phyloP scores from a whole-genome alignment of 176 grass and related monocot genomes.

The Oryza officinalis region DNA sequence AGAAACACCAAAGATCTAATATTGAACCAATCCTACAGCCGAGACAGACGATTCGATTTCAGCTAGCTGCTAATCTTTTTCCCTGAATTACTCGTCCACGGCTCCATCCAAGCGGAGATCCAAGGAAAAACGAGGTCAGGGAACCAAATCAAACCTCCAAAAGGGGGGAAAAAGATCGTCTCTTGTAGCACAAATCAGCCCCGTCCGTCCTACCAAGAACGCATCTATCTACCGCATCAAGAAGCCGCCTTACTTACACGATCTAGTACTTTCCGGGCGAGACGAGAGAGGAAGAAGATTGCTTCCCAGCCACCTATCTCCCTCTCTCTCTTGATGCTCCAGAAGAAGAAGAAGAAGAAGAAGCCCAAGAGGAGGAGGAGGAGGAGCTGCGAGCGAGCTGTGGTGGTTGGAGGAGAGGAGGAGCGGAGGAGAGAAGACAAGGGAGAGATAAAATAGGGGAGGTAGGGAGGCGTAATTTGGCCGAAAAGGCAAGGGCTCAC shows the following conservation, averaged over 20 bases:
- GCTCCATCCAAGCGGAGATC: slow-evolving; percentile 33
- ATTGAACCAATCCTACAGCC: background rate
- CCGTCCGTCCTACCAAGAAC: slow-evolving; percentile 11
- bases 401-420: background rate
- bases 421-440: background rate
- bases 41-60: background rate
- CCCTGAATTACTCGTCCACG: slow-evolving; percentile 17
- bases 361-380: too few species aligned
- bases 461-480: background rate
- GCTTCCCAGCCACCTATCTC: background rate
- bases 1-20: background rate
- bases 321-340: background rate
- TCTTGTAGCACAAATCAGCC: background rate
- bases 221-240: slow-evolving; percentile 1
- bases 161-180: background rate
- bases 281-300: background rate
- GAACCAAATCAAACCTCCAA: slow-evolving; percentile 5
- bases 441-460: slow-evolving; percentile 47
- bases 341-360: background rate
- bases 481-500: background rate
- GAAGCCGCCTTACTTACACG: slow-evolving; percentile 6
- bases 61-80: background rate
- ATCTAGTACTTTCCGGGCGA: background rate
- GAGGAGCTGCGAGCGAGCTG: background rate
- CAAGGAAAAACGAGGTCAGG: slow-evolving; percentile 7